Percentiles rank a stretch among this genome's conserved stretches.
phyloP scores from a whole-genome alignment of 1,284 basidiomycete species.

The Boletus mariae region DNA sequence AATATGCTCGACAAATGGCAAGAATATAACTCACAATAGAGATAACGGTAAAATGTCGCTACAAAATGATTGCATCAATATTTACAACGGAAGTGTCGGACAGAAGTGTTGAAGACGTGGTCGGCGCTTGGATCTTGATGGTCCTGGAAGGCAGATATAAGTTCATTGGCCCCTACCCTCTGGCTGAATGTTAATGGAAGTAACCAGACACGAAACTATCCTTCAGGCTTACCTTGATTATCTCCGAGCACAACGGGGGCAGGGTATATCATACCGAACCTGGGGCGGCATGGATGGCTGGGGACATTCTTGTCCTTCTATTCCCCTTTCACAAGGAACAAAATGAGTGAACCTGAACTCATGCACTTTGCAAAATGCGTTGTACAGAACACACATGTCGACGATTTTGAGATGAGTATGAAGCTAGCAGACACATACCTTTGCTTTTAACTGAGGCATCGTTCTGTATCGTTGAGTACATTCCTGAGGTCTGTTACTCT shows the following conservation, averaged over 20 bases:
- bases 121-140: background rate
- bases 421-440: conserved; percentile 13
- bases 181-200: background rate
- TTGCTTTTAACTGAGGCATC: conserved; percentile 20
- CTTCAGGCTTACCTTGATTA: conserved; percentile 4
- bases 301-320: background rate
- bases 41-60: background rate
- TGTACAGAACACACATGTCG: conserved; percentile 16
- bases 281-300: fast-evolving
- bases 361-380: conserved; percentile 13
- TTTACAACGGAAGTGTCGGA: background rate
- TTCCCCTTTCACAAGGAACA: background rate
- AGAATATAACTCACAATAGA: conserved; percentile 5
- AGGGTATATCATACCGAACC: conserved; percentile 7
- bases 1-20: background rate
- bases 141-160: background rate
- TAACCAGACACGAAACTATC: background rate
- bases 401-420: conserved; percentile 10
- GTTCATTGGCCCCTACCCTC: background rate
- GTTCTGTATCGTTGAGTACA: conserved; percentile 7
- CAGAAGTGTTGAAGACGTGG: background rate
- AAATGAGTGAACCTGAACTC: conserved; percentile 1
- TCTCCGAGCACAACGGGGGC: conserved; percentile 5
- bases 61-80: background rate
- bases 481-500: background rate